Evolutionary conservation across 2,329 filamentous ascomycete genomes (phyloP), one percentile per base, ranked within the genome.

Genomic region (Lasiodiplodia citricola): DNA sequence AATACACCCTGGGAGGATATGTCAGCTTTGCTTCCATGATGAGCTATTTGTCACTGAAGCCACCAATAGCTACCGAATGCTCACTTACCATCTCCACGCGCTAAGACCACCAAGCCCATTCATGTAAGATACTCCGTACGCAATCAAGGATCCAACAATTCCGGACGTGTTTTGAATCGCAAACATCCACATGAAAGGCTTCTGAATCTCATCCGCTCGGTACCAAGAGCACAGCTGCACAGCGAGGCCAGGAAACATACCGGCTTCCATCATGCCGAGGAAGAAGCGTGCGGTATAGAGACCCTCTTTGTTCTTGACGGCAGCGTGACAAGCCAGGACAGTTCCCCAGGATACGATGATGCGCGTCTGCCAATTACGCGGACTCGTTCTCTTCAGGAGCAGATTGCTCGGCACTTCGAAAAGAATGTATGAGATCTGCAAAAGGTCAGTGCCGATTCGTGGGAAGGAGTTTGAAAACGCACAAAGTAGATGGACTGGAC

Each of bases 211-310:
- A 67, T 80, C 76, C 11, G 78, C 75, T 25, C 79, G 76, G 35
- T 79, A 75, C 73, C 80, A 82, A 68, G 75, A 76, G 25, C 75
- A 75, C 56, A 80, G 78, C 21, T 80, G 72, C 4, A 78, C 79
- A 1, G 77, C 71, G 13, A 78, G 72, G 0, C 73, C 73, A 2
- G 74, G 74, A 47, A 75, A 75, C 71, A 75, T 73, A 16, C 73
- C 73, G 0, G 72, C 74, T 65, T 75, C 74, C 55, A 75, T 74
- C 72, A 73, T 73, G 2, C 73, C 74, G 0, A 75, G 71, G 11
- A 75, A 54, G 38, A 74, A 75, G 23, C 74, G 71, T 63, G 73
- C 72, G 3, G 73, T 72, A 47, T 74, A 78, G 2, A 75, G 63
- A 14, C 74, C 72, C 7, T 75, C 69, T 38, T 71, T 71, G 35